These are phyloP conservation scores for Torulaspora maleeae DNA, from an alignment of 805 yeast genomes.

Conservation along the genomic window DNA sequence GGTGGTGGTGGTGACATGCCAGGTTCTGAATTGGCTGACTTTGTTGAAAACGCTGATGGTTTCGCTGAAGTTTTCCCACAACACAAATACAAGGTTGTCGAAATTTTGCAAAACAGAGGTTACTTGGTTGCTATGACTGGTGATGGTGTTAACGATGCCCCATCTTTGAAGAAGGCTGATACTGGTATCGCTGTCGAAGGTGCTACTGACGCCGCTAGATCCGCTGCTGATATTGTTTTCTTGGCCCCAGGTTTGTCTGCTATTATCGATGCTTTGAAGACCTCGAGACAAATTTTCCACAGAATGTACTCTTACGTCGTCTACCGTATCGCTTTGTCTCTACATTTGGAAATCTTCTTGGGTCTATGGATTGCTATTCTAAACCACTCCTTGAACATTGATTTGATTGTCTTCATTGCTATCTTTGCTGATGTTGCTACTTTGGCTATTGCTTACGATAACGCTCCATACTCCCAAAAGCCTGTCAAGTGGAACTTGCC, in stretches of 20 bases:
- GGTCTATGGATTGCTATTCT: slow-evolving; percentile 96
- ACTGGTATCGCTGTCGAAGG: slow-evolving; percentile 98
- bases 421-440: slow-evolving; percentile 97
- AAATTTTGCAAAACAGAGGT: slow-evolving; percentile 91
- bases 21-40: slow-evolving; percentile 96
- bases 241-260: slow-evolving; percentile 94
- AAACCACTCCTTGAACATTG: slow-evolving; percentile 79
- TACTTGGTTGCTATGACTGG: slow-evolving; percentile 99
- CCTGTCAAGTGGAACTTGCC: slow-evolving; percentile 98
- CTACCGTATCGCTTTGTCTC: slow-evolving; percentile 93
- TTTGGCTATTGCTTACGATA: slow-evolving; percentile 94
- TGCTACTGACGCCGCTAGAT: slow-evolving; percentile 95
- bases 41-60: slow-evolving; percentile 97
- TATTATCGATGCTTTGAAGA: slow-evolving; percentile 89
- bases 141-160: slow-evolving; percentile 99
- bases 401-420: slow-evolving; percentile 92
- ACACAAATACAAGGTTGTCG: slow-evolving; percentile 94
- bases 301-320: slow-evolving; percentile 98
- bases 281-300: slow-evolving; percentile 97
- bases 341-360: slow-evolving; percentile 89
- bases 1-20: slow-evolving; percentile 96
- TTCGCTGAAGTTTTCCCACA: slow-evolving; percentile 98
- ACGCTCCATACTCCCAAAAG: slow-evolving; percentile 87
- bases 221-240: slow-evolving; percentile 95
- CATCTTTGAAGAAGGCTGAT: slow-evolving; percentile 93